Evolutionary conservation across 164 flowering plant species (phyloP), one percentile per base, ranked within the genome.

Genomic region (Echeveria elegans): DNA sequence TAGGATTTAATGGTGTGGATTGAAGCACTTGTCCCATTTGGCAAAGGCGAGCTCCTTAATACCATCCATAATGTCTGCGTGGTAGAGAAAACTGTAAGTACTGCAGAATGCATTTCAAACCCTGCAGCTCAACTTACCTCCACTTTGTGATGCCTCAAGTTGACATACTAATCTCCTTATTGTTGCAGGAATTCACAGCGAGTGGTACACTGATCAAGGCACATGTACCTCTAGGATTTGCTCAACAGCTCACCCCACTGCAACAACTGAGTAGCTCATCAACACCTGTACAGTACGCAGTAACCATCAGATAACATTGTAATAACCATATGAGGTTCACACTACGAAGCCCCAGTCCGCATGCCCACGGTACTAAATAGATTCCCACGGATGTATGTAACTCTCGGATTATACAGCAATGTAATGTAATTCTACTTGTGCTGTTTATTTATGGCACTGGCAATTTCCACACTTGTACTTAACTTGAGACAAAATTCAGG

Each of bases 1-100:
- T 81, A 93, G 98, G 94, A 93, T 76, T 76, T 85, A 60, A 88
- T 90, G 97, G 98, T 93, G 4, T 88, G 88, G 93, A 86, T 93
- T 66, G 98, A 92, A 81, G 96, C 96, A 48, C 73, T 90, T 64
- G 76, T 87, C 53, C 93, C 98, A 37, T 92, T 85, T 77, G 88
- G 85, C 67, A 86, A 85, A 82, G 97, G 98, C 63, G 98, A 90
- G 63, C 88, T 93, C 68, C 84, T 93, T 37, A 88, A 81, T 69
- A 85, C 91, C 69, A 84, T 93, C 47, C 97, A 93, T 78, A 82
- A 78, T 29, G 87, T 90, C 73, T 97, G 98, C 71, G 79, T 93
- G 88, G 95, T 93, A 24, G 88, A 90, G 71, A 74, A 65, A 80
- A 81, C 86, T 67, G 96, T 92, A 70, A 89, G 96, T 80, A 69